phyloP scores from a whole-genome alignment of 1,139 yeast species.

The Citeromyces hawaiiensis region DNA sequence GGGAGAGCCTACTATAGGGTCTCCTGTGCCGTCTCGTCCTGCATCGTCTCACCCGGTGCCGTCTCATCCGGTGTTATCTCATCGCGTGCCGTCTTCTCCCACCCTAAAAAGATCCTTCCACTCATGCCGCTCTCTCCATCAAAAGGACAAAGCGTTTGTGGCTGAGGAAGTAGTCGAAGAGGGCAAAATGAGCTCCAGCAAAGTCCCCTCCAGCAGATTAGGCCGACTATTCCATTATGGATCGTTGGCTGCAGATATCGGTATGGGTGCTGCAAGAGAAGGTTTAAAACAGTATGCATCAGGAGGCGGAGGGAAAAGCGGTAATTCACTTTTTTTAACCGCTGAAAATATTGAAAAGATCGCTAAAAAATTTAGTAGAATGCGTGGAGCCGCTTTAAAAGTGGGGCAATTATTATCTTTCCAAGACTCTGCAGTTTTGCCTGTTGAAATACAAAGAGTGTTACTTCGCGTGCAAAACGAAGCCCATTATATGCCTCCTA shows the following conservation, averaged over 20 bases:
- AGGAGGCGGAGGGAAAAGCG: conserved; percentile 34
- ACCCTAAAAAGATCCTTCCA: not conserved
- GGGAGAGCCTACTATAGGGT: not conserved
- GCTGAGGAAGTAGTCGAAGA: conserved; percentile 24
- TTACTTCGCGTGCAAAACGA: conserved; percentile 79
- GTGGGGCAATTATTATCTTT: conserved; percentile 92
- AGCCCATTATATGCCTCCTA: conserved; percentile 94
- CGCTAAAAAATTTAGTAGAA: conserved; percentile 76
- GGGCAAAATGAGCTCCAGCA: conserved; percentile 45
- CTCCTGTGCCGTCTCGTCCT: too few relatives aligned
- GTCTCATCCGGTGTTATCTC: too few relatives aligned
- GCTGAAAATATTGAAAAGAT: conserved; percentile 79
- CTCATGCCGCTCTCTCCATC: conserved; percentile 7
- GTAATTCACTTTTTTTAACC: conserved; percentile 55
- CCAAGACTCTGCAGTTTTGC: conserved; percentile 78
- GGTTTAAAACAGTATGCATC: conserved; percentile 56
- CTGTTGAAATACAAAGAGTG: conserved; percentile 73
- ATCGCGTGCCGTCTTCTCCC: not conserved
- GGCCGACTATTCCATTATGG: conserved; percentile 91
- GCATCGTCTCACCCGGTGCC: too few relatives aligned
- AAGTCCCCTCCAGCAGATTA: conserved; percentile 76
- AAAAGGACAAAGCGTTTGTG: conserved; percentile 6
- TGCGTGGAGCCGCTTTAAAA: conserved; percentile 98
- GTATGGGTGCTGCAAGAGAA: conserved; percentile 73
- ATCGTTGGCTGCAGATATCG: conserved; percentile 82